These are phyloP conservation scores for Trichoderma koningiopsis DNA, from an alignment of 2,329 filamentous ascomycete genomes.

Conservation along the genomic window DNA sequence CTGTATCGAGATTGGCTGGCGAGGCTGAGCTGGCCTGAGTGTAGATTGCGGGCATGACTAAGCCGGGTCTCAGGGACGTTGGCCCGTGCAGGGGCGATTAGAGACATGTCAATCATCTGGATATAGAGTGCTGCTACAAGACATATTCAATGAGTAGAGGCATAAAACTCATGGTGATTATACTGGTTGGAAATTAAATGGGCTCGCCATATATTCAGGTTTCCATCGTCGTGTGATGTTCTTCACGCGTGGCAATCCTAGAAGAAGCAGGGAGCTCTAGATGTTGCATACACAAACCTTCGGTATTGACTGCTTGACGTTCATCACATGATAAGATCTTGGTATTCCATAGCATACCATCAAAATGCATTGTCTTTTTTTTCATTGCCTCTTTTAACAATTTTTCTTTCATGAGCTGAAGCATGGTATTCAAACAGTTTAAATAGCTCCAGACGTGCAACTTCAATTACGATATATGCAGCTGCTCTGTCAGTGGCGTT, in stretches of 20 bases:
- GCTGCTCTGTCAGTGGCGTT: slow-evolving; percentile 5
- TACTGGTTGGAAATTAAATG: background rate
- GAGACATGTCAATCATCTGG: background rate
- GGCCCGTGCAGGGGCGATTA: background rate
- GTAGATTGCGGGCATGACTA: slow-evolving; percentile 20
- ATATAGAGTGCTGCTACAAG: too few species aligned
- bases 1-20: slow-evolving; percentile 25
- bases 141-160: too few species aligned
- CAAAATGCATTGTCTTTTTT: background rate
- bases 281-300: background rate
- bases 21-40: slow-evolving; percentile 24
- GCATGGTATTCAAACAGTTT: background rate
- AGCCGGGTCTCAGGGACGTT: slow-evolving; percentile 15
- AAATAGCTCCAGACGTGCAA: background rate
- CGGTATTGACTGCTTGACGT: background rate
- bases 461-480: background rate
- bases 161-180: background rate
- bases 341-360: background rate
- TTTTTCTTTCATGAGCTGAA: background rate
- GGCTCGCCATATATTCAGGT: background rate
- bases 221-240: background rate
- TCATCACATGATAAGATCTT: slow-evolving; percentile 2
- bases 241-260: background rate
- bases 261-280: background rate
- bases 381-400: background rate